These are phyloP conservation scores for Stagonosporopsis vannaccii DNA, from an alignment of 2,329 filamentous ascomycete species.

Conservation along the genomic window DNA sequence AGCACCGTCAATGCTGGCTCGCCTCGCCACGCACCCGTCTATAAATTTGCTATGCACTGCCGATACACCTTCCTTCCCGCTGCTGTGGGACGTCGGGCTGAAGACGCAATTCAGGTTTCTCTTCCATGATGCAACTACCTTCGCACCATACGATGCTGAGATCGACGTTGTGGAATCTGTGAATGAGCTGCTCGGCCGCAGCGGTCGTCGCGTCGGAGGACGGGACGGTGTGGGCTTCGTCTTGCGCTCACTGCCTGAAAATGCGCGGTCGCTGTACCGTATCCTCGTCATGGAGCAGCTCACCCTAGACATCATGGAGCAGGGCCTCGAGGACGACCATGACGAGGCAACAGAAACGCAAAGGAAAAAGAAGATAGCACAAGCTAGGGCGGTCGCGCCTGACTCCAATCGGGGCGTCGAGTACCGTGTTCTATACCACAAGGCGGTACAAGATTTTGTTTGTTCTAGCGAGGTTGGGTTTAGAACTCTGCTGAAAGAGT, in stretches of 20 bases:
- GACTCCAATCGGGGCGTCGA: conserved; percentile 71
- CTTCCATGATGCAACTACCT: conserved; percentile 95
- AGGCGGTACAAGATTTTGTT: conserved; percentile 95
- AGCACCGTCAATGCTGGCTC: conserved; percentile 75
- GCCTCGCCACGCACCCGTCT: conserved; percentile 75
- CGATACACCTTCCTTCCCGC: conserved; percentile 84
- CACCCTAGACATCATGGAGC: conserved; percentile 65
- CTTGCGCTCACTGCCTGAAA: conserved; percentile 87
- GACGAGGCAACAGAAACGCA: conserved; percentile 26
- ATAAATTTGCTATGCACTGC: conserved; percentile 80
- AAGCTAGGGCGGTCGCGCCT: conserved; percentile 34
- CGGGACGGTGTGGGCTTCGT: conserved; percentile 93
- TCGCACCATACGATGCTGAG: conserved; percentile 75
- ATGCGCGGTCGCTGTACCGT: conserved; percentile 85
- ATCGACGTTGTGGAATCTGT: conserved; percentile 89
- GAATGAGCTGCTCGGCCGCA: conserved; percentile 83
- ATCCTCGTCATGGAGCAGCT: conserved; percentile 86
- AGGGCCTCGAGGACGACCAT: conserved; percentile 35
- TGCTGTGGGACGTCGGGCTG: conserved; percentile 90
- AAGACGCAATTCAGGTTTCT: conserved; percentile 83
- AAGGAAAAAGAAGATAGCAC: conserved; percentile 34
- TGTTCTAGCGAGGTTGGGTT: conserved; percentile 97
- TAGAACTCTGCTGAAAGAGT: conserved; percentile 91
- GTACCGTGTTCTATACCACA: conserved; percentile 91
- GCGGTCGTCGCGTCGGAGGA: conserved; percentile 79